Base-by-base conservation (phyloP, 2,329 filamentous ascomycete species). In the Fonsecaea pedrosoi region DNA sequence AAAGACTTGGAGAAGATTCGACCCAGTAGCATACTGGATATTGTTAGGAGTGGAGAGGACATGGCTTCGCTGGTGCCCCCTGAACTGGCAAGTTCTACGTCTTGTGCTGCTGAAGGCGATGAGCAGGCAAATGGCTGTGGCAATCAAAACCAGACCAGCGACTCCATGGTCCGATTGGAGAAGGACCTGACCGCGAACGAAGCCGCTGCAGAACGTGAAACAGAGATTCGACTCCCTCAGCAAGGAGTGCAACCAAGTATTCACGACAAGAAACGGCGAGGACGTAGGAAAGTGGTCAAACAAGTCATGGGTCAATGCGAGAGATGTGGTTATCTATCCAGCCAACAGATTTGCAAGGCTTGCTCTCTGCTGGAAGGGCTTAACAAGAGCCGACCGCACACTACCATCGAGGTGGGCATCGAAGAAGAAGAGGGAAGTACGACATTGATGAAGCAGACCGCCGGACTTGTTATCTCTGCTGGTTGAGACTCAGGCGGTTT, bases 1-100 rank as follows among this genome's bases (percentile, higher is more conserved):
- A 99, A 99, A 81, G 96, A 94, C 73, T 82, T 99, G 37, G 95
- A 99, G 79, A 91, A 91, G 73, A 92, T 99, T 7, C 86, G 95
- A 1, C 94, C 95, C 1, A 97, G 94, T 74, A 94, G 94, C 3
- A 98, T 99, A 60, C 77, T 99, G 63, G 95, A 99, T 76, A 92
- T 99, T 61, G 94, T 99, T 34, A 86, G 91, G 65, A 97, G 94
- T 75, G 95, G 95, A 42, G 94, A 98, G 78, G 95, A 98, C 71
- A 97, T 99, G 92, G 94, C 93, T 9, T 88, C 87, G 65, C 82
- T 98, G n/a, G 91, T 95, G 0, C 91, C 91, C 0, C 83, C 83
- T 13, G 84, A 86, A 64, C 78, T 85, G 15, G 79, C 78, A 32
- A 81, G 82, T 25, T 77, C 80, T 4, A 67, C 63, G 15, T 66